Conservation (phyloP, 2,329 filamentous ascomycete species). For the Chlorencoelia australis region DNA sequence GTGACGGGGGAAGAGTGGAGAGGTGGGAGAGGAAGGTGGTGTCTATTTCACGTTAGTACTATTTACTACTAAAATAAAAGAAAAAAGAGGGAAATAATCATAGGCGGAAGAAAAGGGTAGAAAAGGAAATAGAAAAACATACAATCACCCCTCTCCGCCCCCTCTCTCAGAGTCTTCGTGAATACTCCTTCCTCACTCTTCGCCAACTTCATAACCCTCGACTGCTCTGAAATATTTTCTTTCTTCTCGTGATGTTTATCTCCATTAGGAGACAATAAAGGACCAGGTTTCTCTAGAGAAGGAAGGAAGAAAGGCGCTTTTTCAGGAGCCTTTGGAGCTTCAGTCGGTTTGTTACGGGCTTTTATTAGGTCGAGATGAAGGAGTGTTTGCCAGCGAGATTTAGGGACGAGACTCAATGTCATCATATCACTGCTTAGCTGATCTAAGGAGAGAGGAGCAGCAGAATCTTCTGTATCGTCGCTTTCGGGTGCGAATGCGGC, state of each 20-base stretch:
- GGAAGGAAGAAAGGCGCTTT: constrained; percentile 95
- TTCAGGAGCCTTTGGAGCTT: constrained; percentile 82
- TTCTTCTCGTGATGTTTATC: constrained; percentile 22
- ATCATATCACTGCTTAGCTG: constrained; percentile 76
- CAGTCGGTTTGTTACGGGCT: constrained; percentile 86
- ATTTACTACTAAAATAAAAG: neutral
- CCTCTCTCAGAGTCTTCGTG: constrained; percentile 44
- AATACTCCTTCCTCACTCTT: constrained; percentile 47
- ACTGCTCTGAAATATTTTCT: constrained; percentile 39
- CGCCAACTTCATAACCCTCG: constrained; percentile 61
- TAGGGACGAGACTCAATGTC: constrained; percentile 81
- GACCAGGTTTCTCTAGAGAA: constrained; percentile 38
- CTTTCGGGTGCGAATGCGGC: constrained; percentile 57
- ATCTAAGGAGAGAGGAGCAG: constrained; percentile 51
- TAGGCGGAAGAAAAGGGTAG: neutral
- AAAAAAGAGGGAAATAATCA: constrained; percentile 4
- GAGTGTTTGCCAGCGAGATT: constrained; percentile 87
- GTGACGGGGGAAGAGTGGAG: constrained; percentile 70
- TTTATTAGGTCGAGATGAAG: constrained; percentile 84
- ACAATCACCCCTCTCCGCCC: constrained; percentile 50
- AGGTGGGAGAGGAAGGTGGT: constrained; percentile 65
- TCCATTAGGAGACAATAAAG: constrained; percentile 13
- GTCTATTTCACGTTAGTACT: constrained; percentile 33
- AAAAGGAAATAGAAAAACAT: constrained; percentile 27
- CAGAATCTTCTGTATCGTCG: constrained; percentile 40